These are phyloP conservation scores for Diplodia scrobiculata DNA, from an alignment of 2,329 filamentous ascomycete species.

Conservation along the genomic window DNA sequence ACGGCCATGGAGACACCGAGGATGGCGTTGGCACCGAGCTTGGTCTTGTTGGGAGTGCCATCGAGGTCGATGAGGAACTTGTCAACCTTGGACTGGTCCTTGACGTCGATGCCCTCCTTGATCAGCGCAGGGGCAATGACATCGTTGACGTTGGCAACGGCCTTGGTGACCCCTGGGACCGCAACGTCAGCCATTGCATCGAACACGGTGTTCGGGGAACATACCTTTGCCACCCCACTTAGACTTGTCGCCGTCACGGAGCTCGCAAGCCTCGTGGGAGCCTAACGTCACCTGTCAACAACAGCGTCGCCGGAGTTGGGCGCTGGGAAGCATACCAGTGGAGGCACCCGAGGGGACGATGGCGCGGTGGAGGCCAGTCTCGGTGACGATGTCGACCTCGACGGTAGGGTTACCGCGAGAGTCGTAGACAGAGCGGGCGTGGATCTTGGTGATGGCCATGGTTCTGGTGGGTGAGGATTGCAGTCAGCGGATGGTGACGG, in stretches of 20 bases:
- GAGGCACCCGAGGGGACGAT: slow-evolving; percentile 97
- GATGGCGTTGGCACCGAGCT: slow-evolving; percentile 62
- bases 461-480: slow-evolving; percentile 42
- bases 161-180: slow-evolving; percentile 54
- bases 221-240: slow-evolving; percentile 58
- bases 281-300: slow-evolving; percentile 37
- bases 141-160: slow-evolving; percentile 59
- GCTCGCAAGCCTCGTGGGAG: slow-evolving; percentile 57
- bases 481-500: slow-evolving; percentile 17
- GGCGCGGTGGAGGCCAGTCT: slow-evolving; percentile 93
- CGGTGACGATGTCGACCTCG: slow-evolving; percentile 95
- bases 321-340: slow-evolving; percentile 64
- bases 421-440: slow-evolving; percentile 85
- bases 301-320: slow-evolving; percentile 27
- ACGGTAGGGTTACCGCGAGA: slow-evolving; percentile 98
- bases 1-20: slow-evolving; percentile 63
- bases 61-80: slow-evolving; percentile 58
- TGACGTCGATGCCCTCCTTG: slow-evolving; percentile 57
- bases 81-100: slow-evolving; percentile 59
- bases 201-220: slow-evolving; percentile 25
- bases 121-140: slow-evolving; percentile 59
- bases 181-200: slow-evolving; percentile 7
- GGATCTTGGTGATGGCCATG: slow-evolving; percentile 70
- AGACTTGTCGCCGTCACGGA: slow-evolving; percentile 57
- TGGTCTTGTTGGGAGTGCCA: slow-evolving; percentile 62